These are phyloP conservation scores for Dactylellina leptospora DNA, from an alignment of 2,329 filamentous ascomycete species.

Conservation along the genomic window DNA sequence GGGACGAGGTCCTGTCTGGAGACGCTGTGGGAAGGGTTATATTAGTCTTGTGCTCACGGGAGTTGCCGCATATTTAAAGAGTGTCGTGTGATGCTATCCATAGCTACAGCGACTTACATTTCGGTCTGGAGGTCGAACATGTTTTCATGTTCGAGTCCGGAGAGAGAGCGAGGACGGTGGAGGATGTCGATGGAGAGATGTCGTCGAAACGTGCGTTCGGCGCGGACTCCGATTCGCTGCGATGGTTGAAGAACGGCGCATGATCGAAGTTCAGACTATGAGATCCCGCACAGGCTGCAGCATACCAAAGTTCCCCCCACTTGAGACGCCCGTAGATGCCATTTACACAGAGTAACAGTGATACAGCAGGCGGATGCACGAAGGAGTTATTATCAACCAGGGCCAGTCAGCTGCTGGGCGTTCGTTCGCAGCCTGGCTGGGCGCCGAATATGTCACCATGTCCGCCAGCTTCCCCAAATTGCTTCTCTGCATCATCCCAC, in stretches of 20 bases:
- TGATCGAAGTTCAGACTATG: not conserved
- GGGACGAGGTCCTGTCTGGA: slow-evolving; percentile 38
- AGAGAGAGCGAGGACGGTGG: not conserved
- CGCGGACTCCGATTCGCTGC: slow-evolving; percentile 42
- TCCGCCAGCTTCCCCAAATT: no score
- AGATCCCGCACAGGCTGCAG: not conserved
- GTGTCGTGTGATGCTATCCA: slow-evolving; percentile 43
- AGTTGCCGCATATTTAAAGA: not conserved
- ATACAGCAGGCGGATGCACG: no score
- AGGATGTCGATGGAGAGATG: not conserved
- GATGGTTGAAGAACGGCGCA: not conserved
- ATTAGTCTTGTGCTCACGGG: not conserved
- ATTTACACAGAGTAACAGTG: no score
- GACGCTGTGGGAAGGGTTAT: slow-evolving; percentile 19
- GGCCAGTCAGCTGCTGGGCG: no score
- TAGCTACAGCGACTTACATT: slow-evolving; percentile 31
- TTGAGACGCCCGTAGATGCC: no score
- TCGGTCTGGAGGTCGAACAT: slow-evolving; percentile 50
- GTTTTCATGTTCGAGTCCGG: not conserved
- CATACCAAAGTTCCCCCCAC: no score
- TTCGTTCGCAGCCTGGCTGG: no score
- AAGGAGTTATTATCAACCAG: no score
- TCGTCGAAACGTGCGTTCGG: slow-evolving; percentile 51
- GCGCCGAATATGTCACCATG: no score
- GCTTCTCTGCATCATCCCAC: not conserved